Percentiles rank a stretch among this genome's conserved stretches.
phyloP scores from a whole-genome alignment of 2,329 filamentous ascomycete genomes.

The Colletotrichum sp. region DNA sequence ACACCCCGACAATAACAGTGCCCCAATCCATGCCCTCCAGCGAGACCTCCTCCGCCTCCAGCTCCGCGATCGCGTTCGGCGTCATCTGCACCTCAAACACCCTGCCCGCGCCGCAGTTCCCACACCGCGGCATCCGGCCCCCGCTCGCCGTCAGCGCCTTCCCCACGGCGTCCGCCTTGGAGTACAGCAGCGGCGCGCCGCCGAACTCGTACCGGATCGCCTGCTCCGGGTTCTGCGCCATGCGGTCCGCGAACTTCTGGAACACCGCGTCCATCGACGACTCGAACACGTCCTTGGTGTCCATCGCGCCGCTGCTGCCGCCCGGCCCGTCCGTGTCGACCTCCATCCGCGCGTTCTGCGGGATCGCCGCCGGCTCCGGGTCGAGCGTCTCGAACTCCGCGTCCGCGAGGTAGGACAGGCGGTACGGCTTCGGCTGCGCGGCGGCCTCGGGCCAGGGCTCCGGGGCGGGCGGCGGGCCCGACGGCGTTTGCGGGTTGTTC shows the following conservation, averaged over 20 bases:
- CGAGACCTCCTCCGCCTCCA: conserved; percentile 78
- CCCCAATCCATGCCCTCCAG: conserved; percentile 98
- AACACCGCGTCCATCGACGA: conserved; percentile 77
- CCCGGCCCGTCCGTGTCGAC: conserved; percentile 41
- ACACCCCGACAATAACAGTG: conserved; percentile 87
- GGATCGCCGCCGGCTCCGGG: conserved; percentile 56
- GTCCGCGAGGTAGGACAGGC: conserved; percentile 79
- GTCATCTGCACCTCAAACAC: conserved; percentile 93
- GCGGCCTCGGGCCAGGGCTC: conserved; percentile 79
- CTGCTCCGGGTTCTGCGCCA: conserved; percentile 83
- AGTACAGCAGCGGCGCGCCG: conserved; percentile 80
- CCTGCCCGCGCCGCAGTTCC: conserved; percentile 74
- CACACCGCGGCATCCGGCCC: conserved; percentile 71
- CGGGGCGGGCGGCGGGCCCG: conserved; percentile 43
- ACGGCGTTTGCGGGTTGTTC: conserved; percentile 56
- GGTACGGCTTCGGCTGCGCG: conserved; percentile 73
- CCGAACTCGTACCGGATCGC: conserved; percentile 81
- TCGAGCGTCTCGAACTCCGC: conserved; percentile 92
- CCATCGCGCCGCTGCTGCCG: conserved; percentile 28
- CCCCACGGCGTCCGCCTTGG: conserved; percentile 76
- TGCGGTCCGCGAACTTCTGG: conserved; percentile 79
- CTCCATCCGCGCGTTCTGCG: conserved; percentile 55
- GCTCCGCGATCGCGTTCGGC: conserved; percentile 86
- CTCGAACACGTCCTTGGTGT: conserved; percentile 74
- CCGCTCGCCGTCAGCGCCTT: conserved; percentile 55